These are phyloP conservation scores for Entomortierella beljakovae DNA, from an alignment of 192 early-diverging fungal species.

Conservation along the genomic window DNA sequence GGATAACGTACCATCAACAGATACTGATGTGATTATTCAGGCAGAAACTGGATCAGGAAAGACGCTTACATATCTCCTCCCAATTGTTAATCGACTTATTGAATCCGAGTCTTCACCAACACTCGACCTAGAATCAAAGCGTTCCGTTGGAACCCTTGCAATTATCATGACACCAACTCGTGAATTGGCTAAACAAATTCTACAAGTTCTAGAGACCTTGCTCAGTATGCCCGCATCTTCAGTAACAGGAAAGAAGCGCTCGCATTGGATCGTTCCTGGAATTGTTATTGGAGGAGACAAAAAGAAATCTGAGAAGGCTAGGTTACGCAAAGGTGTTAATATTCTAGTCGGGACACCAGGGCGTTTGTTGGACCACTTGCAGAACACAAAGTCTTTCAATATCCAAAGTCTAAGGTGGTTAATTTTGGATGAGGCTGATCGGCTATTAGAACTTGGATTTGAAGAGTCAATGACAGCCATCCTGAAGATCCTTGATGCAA, in stretches of 20 bases:
- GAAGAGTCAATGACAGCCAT: constrained; percentile 81
- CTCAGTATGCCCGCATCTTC: constrained; percentile 66
- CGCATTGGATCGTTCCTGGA: constrained; percentile 87
- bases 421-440: constrained; percentile 98
- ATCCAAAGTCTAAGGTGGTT: constrained; percentile 92
- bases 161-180: constrained; percentile 97
- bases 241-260: constrained; percentile 51
- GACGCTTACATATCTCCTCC: constrained; percentile 93
- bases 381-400: constrained; percentile 87
- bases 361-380: constrained; percentile 89
- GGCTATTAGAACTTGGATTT: constrained; percentile 95
- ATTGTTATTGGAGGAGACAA: constrained; percentile 87
- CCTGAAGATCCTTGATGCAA: constrained; percentile 70
- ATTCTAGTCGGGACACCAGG: constrained; percentile 96
- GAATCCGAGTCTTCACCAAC: constrained; percentile 56
- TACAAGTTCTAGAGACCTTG: constrained; percentile 79
- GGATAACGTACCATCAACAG: constrained; percentile 50
- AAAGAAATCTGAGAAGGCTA: constrained; percentile 83
- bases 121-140: constrained; percentile 59
- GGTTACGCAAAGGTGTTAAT: constrained; percentile 87
- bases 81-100: constrained; percentile 91
- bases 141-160: constrained; percentile 87
- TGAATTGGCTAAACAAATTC: constrained; percentile 96
- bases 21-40: constrained; percentile 90
- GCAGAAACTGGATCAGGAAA: constrained; percentile 99